Percentiles rank a stretch among this genome's conserved stretches.
Evolutionary conservation across 2,329 filamentous ascomycete species (phyloP).

Genomic region (Cladosporium sp.): DNA sequence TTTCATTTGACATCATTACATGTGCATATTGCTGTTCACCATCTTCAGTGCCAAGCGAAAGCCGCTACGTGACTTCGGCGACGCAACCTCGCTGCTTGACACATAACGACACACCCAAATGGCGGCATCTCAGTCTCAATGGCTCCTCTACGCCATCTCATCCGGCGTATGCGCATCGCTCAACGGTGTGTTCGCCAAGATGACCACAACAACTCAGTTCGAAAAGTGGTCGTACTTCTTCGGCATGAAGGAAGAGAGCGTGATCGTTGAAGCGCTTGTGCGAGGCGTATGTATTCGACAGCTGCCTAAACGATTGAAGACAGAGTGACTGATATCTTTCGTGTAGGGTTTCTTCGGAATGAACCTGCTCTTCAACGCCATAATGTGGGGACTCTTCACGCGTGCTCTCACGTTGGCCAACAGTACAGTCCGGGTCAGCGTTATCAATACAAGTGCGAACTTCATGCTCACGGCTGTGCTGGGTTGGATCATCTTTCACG

Average conservation of each 20-base stretch:
- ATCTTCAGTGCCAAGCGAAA: background rate
- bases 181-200: slow-evolving; percentile 81
- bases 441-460: slow-evolving; percentile 80
- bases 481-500: slow-evolving; percentile 69
- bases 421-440: slow-evolving; percentile 76
- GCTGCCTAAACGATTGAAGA: background rate
- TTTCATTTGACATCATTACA: background rate
- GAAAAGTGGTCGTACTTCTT: slow-evolving; percentile 52
- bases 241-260: slow-evolving; percentile 47
- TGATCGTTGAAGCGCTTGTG: slow-evolving; percentile 51
- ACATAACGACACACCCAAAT: background rate
- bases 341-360: slow-evolving; percentile 69
- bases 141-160: slow-evolving; percentile 67
- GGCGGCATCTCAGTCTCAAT: slow-evolving; percentile 32
- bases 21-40: background rate
- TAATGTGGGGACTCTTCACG: slow-evolving; percentile 86
- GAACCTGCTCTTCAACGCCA: slow-evolving; percentile 72
- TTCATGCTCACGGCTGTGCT: slow-evolving; percentile 76
- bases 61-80: background rate
- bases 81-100: background rate
- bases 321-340: background rate
- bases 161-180: slow-evolving; percentile 77
- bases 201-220: slow-evolving; percentile 66
- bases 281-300: slow-evolving; percentile 48
- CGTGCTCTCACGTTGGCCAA: slow-evolving; percentile 71